Evolutionary conservation across 208 protist species (phyloP), one percentile per base, ranked within the genome.

Genomic region (Acanthamoeba culbertsoni): DNA sequence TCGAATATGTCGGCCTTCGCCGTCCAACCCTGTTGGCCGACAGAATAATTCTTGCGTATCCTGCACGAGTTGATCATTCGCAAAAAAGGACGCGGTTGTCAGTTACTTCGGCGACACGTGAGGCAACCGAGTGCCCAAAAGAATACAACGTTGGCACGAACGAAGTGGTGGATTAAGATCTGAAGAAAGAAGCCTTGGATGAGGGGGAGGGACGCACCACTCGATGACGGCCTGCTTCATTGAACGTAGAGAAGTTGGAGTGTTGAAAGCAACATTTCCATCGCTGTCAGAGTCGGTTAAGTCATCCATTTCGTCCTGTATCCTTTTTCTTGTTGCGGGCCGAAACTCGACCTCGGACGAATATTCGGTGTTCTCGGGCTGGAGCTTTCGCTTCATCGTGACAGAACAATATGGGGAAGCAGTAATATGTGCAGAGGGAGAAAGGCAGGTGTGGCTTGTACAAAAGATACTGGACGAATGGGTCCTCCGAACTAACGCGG

Each of bases 1-100:
- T 86, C 46, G 73, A 86, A 86, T 20, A 86, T 57, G 73, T 57
- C 46, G 73, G 73, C 73, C 46, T 86, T 86, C 28, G 42, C 73
- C 20, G 46, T 57, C 42, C 45, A 86, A 2, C 45, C 73, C 6
- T 59, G 46, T n/a, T 1, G 28, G 3, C 26, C 46, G 7, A 86
- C 42, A 3, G 31, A 26, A 33, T 86, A 86, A 4, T 6, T 33
- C 46, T 57, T 7, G 8, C 46, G 73, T 35, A 86, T 48, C 73
- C 73, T 86, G 31, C 10, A 33, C 10, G 23, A 4, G 37, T 62
- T 62, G 55, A 8, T 7, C 16, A 62, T 20, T 8, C 20, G 31
- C 55, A 18, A 62, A n/a, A 62, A 62, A 20, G n/a, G n/a, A 20
- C 7, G 55, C 2, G 0, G 0, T 7, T 62, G 55, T 62, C 55